A percentile compares a stretch with the other conserved stretches of the same genome.
Conservation (phyloP, 129 eudicot species). For the Cynara cardunculus region DNA sequence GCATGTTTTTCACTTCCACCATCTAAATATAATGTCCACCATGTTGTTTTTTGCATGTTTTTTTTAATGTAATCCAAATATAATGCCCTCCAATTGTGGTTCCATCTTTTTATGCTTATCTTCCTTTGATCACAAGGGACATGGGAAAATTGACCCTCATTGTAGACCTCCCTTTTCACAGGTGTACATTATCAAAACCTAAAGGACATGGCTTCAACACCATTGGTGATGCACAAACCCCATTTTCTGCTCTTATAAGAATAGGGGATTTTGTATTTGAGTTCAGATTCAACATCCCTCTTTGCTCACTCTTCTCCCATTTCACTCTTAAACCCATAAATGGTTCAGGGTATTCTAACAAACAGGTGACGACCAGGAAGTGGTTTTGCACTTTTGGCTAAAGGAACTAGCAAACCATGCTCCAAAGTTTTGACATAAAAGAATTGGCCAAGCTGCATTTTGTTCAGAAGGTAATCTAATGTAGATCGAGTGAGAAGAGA, state of each 20-base stretch:
- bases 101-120: slow-evolving; percentile 40
- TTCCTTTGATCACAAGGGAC: slow-evolving; percentile 49
- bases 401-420: slow-evolving; percentile 86
- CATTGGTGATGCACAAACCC: slow-evolving; percentile 47
- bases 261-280: slow-evolving; percentile 20
- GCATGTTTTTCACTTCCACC: no score
- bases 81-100: no score
- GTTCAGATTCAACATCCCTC: slow-evolving; percentile 10
- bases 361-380: slow-evolving; percentile 91
- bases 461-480: slow-evolving; percentile 79
- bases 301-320: slow-evolving; percentile 48
- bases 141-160: slow-evolving; percentile 27
- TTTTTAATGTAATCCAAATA: no score
- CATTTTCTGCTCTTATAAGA: slow-evolving; percentile 53
- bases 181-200: slow-evolving; percentile 91
- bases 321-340: slow-evolving; percentile 65
- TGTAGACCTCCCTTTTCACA: slow-evolving; percentile 42
- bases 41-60: no score
- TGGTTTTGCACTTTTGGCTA: slow-evolving; percentile 69
- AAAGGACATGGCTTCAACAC: slow-evolving; percentile 64
- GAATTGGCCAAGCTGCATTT: slow-evolving; percentile 95
- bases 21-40: no score
- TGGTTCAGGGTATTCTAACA: slow-evolving; percentile 83
- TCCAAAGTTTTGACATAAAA: slow-evolving; percentile 73
- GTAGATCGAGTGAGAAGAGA: slow-evolving; percentile 87